Base-by-base conservation (phyloP, 768 basidiomycete species). In the Lentinus tigrinus region DNA sequence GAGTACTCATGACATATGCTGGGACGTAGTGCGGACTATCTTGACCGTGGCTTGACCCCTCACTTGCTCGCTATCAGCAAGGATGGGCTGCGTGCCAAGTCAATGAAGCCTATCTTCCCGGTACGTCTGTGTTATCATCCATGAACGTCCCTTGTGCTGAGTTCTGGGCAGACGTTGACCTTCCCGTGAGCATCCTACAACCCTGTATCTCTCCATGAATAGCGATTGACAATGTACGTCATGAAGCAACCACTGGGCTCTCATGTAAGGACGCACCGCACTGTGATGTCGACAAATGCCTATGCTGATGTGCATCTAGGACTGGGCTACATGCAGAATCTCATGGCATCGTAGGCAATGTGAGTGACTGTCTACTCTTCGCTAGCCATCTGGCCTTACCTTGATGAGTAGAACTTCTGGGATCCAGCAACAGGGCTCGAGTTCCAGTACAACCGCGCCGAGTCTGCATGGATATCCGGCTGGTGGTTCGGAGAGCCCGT, bases 401-500 rank as follows among this genome's bases (percentile, higher is more conserved):
- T 49, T 39, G 10, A 38, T 36, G 37, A n/a, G 17, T 65, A 93
- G 91, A 89, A 91, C 64, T 97, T 96, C 70, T 95, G 85, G 83
- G 94, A 95, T 70, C 93, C 92, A 0, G 67, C 66, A 14, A 77
- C 78, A 0, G 58, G 79, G 42, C 73, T 75, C 8, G 84, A 86
- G 63, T 95, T 96, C 68, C 79, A 84, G 55, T 95, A 94, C 67
- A 88, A 87, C 56, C 74, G 78, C 10, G 72, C 78, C 10, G 77
- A 83, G 8, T 82, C 83, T 3, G 81, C 79, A 24, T 88, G 87
- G 84, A 79, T 84, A 56, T 67, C 89, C 0, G 66, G 75, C 0
- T 97, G 94, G 92, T 96, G 95, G 93, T 71, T 81, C 14, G 95
- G 95, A 44, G 93, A 95, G 69, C 93, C 94, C 19, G 93, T 95